Conservation (phyloP, 2,329 filamentous ascomycete species). For the Microascus cirrosus region DNA sequence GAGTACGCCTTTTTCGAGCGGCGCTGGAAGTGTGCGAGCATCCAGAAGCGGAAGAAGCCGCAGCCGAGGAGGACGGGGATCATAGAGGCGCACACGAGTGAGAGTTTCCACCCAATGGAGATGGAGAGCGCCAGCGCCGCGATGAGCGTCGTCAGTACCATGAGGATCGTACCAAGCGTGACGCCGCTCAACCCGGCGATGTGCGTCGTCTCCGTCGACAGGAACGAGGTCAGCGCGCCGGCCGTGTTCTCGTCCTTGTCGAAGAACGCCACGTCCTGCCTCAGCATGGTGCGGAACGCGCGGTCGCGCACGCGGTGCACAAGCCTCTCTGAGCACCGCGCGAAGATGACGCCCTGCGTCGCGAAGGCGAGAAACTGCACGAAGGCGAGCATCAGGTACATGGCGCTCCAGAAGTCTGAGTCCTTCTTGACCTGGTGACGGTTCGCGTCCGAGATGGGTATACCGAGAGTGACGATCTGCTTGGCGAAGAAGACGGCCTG, state of each 20-base stretch:
- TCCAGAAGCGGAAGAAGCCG: conserved; percentile 81
- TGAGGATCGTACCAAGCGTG: conserved; percentile 76
- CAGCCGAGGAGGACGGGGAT: conserved; percentile 69
- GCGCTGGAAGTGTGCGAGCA: conserved; percentile 67
- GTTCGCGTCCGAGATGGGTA: conserved; percentile 33
- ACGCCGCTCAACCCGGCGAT: conserved; percentile 79
- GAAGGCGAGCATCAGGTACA: conserved; percentile 78
- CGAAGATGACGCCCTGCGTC: conserved; percentile 63
- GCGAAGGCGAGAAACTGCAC: conserved; percentile 60
- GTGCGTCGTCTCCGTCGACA: conserved; percentile 83
- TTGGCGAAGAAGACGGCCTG: conserved; percentile 77
- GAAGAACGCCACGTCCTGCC: conserved; percentile 89
- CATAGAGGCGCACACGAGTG: conserved; percentile 68
- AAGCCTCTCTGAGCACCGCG: conserved; percentile 75
- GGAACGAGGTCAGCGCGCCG: conserved; percentile 77
- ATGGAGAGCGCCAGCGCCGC: conserved; percentile 59
- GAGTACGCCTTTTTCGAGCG: conserved; percentile 73
- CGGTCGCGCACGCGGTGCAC: conserved; percentile 72
- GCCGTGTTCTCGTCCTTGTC: conserved; percentile 82
- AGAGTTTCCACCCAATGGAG: conserved; percentile 79
- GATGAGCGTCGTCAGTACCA: conserved; percentile 69
- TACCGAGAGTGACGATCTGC: conserved; percentile 61
- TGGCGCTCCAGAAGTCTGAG: conserved; percentile 75
- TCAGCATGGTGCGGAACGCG: conserved; percentile 78
- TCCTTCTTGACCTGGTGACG: conserved; percentile 51